phyloP scores from a whole-genome alignment of 2,329 filamentous ascomycete species.

The Trichoderma sp. region DNA sequence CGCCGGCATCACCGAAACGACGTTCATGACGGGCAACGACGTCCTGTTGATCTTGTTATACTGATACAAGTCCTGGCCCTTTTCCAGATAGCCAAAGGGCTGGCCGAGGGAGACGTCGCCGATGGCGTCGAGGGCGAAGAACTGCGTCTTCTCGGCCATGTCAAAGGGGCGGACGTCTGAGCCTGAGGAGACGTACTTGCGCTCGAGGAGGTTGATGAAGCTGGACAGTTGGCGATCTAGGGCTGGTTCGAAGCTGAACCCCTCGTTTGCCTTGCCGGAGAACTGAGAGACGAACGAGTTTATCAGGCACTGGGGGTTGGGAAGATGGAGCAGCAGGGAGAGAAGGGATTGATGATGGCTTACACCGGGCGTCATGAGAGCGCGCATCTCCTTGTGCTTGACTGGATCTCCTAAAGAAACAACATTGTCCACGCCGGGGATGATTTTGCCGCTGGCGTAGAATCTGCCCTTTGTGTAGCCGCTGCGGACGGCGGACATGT shows the following conservation, averaged over 20 bases:
- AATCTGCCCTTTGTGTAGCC: constrained; percentile 45
- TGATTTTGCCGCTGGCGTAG: constrained; percentile 54
- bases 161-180: constrained; percentile 46
- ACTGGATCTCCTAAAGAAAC: constrained; percentile 53
- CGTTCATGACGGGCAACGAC: constrained; percentile 44
- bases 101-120: constrained; percentile 55
- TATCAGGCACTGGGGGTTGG: too few species aligned
- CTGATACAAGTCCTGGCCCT: constrained; percentile 51
- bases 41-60: constrained; percentile 50
- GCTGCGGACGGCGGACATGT: constrained; percentile 44
- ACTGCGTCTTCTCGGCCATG: constrained; percentile 53
- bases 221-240: constrained; percentile 45
- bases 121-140: constrained; percentile 58
- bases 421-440: constrained; percentile 57
- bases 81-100: constrained; percentile 53
- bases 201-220: constrained; percentile 50
- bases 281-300: constrained; percentile 43
- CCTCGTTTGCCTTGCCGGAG: constrained; percentile 52
- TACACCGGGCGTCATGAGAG: constrained; percentile 50
- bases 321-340: background rate
- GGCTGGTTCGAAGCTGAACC: constrained; percentile 45
- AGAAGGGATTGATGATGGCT: constrained; percentile 26
- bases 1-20: constrained; percentile 43
- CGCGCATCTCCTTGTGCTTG: constrained; percentile 49
- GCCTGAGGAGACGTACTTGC: constrained; percentile 50